phyloP scores from a whole-genome alignment of 768 basidiomycete genomes.

The Mycena venus region DNA sequence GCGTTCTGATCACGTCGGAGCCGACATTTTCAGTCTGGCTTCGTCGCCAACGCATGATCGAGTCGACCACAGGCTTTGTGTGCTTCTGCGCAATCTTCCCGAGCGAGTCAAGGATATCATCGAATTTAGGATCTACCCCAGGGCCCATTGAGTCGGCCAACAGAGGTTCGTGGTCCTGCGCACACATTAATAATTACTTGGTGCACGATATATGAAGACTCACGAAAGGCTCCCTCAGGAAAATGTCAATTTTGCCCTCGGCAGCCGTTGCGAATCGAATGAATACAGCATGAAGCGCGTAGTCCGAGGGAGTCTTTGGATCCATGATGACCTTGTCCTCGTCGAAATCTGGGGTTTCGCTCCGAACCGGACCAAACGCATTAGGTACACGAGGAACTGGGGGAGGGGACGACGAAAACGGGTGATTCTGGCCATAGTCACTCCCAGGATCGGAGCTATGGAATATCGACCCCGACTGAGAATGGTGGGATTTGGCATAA shows the following conservation, averaged over 20 bases:
- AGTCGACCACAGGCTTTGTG: constrained; percentile 86
- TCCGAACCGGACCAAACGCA: constrained; percentile 62
- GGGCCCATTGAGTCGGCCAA: constrained; percentile 79
- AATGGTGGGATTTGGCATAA: constrained; percentile 80
- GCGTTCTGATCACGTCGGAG: constrained; percentile 65
- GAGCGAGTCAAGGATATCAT: constrained; percentile 86
- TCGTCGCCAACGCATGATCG: constrained; percentile 89
- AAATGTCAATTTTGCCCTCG: constrained; percentile 83
- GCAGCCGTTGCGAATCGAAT: constrained; percentile 87
- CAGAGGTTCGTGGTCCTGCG: constrained; percentile 77
- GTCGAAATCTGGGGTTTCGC: constrained; percentile 73
- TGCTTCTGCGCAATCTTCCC: constrained; percentile 90
- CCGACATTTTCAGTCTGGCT: constrained; percentile 76
- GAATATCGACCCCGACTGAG: constrained; percentile 81
- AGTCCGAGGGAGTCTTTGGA: constrained; percentile 88
- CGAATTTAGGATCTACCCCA: constrained; percentile 82
- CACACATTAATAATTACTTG: not conserved
- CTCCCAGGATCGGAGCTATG: constrained; percentile 80
- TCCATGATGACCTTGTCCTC: constrained; percentile 79
- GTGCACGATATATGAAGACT: constrained; percentile 40
- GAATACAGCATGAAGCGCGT: constrained; percentile 89
- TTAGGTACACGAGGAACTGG: constrained; percentile 86
- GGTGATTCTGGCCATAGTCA: constrained; percentile 66
- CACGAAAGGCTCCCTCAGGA: constrained; percentile 78
- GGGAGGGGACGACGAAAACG: constrained; percentile 74